Percentiles rank a stretch among this genome's conserved stretches.
Conservation (phyloP, 768 basidiomycete genomes). For the Lentinus brumalis region DNA sequence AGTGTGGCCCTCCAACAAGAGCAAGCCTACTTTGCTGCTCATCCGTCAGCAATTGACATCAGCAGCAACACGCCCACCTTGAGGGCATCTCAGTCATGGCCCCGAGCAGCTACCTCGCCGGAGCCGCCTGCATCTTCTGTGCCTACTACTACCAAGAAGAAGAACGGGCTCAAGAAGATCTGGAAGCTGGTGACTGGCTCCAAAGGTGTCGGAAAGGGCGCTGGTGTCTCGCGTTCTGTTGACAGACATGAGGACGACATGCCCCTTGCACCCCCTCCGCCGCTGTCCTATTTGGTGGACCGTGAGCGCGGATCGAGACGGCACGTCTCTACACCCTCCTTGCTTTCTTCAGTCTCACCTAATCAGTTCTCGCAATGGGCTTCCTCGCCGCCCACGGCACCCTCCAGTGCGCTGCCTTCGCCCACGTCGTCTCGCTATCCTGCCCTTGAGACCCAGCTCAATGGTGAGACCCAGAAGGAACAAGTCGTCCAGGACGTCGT, state of each 20-base stretch:
- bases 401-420: slow-evolving; percentile 75
- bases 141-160: slow-evolving; percentile 54
- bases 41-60: slow-evolving; percentile 28
- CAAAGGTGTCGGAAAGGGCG: slow-evolving; percentile 43
- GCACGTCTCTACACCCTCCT: slow-evolving; percentile 70
- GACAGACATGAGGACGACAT: slow-evolving; percentile 64
- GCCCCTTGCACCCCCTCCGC: slow-evolving; percentile 88
- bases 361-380: slow-evolving; percentile 58
- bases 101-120: slow-evolving; percentile 12
- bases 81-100: slow-evolving; percentile 27
- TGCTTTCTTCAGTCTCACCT: slow-evolving; percentile 60
- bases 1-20: slow-evolving; percentile 83
- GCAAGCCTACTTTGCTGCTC: slow-evolving; percentile 26
- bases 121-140: slow-evolving; percentile 14
- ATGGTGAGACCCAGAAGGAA: slow-evolving; percentile 44
- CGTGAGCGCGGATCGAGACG: slow-evolving; percentile 51
- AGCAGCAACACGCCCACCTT: slow-evolving; percentile 32
- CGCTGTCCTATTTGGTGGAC: slow-evolving; percentile 82
- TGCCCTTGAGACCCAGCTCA: slow-evolving; percentile 53
- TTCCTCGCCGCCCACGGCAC: slow-evolving; percentile 74
- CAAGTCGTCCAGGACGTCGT: slow-evolving; percentile 45
- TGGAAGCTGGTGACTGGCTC: slow-evolving; percentile 77
- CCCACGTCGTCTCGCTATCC: slow-evolving; percentile 72
- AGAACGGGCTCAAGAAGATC: slow-evolving; percentile 75
- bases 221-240: slow-evolving; percentile 39